phyloP scores from a whole-genome alignment of 2,329 filamentous ascomycete species.

The Fusarium hainanense region DNA sequence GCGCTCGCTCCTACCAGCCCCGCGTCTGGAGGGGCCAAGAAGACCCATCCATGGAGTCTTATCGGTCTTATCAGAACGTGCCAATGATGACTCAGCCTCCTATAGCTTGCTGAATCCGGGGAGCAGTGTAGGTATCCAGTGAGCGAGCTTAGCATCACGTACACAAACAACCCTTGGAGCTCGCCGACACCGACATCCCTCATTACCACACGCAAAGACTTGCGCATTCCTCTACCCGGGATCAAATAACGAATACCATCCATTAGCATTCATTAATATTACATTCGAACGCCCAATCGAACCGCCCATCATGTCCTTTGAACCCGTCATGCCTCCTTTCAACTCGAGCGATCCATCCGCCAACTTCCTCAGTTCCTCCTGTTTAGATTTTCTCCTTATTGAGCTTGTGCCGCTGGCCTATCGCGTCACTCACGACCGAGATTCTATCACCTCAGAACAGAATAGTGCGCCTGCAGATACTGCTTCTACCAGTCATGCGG shows the following conservation, averaged over 20 bases:
- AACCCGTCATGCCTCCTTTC: constrained; percentile 74
- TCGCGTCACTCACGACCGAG: constrained; percentile 81
- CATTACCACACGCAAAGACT: not conserved
- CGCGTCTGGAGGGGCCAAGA: constrained; percentile 6
- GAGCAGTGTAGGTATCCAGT: not conserved
- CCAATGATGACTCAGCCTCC: constrained; percentile 19
- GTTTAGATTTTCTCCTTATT: constrained; percentile 93
- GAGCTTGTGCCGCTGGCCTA: constrained; percentile 96
- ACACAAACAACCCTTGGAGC: constrained; percentile 24
- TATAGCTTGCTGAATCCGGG: constrained; percentile 10
- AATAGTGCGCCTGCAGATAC: constrained; percentile 33
- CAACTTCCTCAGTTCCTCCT: constrained; percentile 82
- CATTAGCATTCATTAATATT: not conserved
- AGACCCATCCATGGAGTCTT: not conserved
- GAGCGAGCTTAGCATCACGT: constrained; percentile 18
- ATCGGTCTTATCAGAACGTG: constrained; percentile 10
- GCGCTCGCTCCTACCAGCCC: constrained; percentile 24
- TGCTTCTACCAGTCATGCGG: constrained; percentile 37
- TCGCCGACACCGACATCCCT: constrained; percentile 9
- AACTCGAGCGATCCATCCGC: constrained; percentile 79
- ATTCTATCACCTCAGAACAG: constrained; percentile 57
- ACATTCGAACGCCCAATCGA: not conserved
- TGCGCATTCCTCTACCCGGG: not conserved
- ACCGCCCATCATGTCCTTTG: constrained; percentile 73
- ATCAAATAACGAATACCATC: not conserved